A percentile compares a stretch with the other conserved stretches of the same genome.
Conservation (phyloP, 2,329 filamentous ascomycete genomes). For the Monosporascus sp. region DNA sequence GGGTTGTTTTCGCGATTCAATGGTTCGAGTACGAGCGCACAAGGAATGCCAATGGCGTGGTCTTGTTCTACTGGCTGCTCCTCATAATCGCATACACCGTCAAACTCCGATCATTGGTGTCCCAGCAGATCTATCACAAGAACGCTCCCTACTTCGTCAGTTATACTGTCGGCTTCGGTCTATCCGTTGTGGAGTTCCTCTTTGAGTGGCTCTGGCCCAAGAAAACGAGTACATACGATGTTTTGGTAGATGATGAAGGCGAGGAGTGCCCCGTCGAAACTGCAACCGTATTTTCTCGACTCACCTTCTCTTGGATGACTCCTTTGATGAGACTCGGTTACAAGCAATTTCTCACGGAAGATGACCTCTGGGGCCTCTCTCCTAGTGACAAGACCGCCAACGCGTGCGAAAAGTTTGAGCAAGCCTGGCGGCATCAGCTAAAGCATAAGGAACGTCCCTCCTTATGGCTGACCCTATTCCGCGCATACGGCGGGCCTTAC, state of each 20-base stretch:
- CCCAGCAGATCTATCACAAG: constrained; percentile 65
- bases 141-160: constrained; percentile 71
- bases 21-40: constrained; percentile 82
- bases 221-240: constrained; percentile 57
- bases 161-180: constrained; percentile 66
- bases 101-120: constrained; percentile 81
- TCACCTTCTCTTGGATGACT: constrained; percentile 99
- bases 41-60: constrained; percentile 80
- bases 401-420: constrained; percentile 66
- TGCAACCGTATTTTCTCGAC: constrained; percentile 84
- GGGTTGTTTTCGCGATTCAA: constrained; percentile 73
- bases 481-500: constrained; percentile 82
- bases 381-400: constrained; percentile 72
- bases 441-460: constrained; percentile 66
- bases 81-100: constrained; percentile 72
- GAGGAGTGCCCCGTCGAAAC: constrained; percentile 75
- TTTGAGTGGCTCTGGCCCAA: constrained; percentile 89
- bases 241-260: constrained; percentile 49
- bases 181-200: constrained; percentile 66
- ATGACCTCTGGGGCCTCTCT: constrained; percentile 90
- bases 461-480: constrained; percentile 81
- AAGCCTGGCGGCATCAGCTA: constrained; percentile 73
- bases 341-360: constrained; percentile 84
- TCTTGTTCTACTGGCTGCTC: constrained; percentile 88
- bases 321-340: constrained; percentile 96